Evolutionary conservation across 495 filamentous ascomycete genomes (phyloP).

Genomic region (Hypoxylon fragiforme): DNA sequence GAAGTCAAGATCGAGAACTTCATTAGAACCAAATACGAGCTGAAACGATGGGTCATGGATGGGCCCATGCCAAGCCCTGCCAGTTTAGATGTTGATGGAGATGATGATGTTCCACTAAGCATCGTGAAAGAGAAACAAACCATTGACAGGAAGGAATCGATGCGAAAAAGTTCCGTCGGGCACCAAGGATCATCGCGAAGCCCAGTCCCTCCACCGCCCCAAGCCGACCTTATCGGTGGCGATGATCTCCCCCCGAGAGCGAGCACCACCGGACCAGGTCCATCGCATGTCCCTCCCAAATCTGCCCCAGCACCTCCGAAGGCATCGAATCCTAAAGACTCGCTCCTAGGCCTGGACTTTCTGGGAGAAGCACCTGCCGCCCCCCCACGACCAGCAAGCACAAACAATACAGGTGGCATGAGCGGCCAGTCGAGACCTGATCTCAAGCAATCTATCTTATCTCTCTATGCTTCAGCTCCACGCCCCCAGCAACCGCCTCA

Average conservation of each 20-base stretch:
- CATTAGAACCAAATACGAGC: conserved; percentile 97
- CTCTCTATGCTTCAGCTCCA: conserved; percentile 86
- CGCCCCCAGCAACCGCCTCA: conserved; percentile 64
- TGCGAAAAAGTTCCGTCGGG: conserved; percentile 47
- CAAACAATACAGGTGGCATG: conserved; percentile 60
- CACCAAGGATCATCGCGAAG: conserved; percentile 36
- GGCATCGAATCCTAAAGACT: conserved; percentile 67
- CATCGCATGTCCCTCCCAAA: conserved; percentile 68
- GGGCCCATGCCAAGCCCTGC: conserved; percentile 89
- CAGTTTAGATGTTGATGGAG: conserved; percentile 78
- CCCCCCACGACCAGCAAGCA: conserved; percentile 72
- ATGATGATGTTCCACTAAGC: conserved; percentile 74
- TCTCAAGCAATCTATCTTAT: conserved; percentile 94
- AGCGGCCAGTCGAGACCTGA: conserved; percentile 80
- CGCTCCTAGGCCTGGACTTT: conserved; percentile 91
- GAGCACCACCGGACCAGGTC: conserved; percentile 64
- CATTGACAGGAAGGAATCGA: conserved; percentile 52
- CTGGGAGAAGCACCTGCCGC: conserved; percentile 71
- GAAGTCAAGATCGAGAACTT: conserved; percentile 99
- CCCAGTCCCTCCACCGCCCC: conserved; percentile 42
- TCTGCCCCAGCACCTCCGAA: conserved; percentile 63
- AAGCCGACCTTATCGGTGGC: conserved; percentile 55
- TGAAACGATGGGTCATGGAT: conserved; percentile 98
- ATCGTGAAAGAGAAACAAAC: conserved; percentile 61
- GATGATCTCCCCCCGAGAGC: conserved; percentile 53